Evolutionary conservation across 2,329 filamentous ascomycete genomes (phyloP).

Genomic region (Trichoderma atroviride): DNA sequence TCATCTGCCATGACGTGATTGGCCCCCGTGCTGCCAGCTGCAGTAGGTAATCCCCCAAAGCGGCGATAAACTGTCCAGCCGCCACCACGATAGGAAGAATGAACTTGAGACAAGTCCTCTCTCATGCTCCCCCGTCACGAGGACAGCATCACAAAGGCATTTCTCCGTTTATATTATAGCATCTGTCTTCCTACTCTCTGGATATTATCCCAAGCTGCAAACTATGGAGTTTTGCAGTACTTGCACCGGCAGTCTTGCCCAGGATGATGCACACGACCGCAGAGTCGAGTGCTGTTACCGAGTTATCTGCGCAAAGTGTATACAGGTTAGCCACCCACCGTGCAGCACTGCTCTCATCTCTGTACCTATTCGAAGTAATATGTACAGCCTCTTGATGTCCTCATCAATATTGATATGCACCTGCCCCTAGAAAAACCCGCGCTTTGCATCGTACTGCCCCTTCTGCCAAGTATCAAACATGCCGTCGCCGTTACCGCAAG

Average conservation of each 20-base stretch:
- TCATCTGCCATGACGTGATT: slow-evolving; percentile 24
- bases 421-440: slow-evolving; percentile 59
- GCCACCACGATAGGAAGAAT: background rate
- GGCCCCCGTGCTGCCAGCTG: background rate
- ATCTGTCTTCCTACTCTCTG: background rate
- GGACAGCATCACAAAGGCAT: background rate
- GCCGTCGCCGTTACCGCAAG: slow-evolving; percentile 61
- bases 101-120: slow-evolving; percentile 14
- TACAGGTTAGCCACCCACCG: slow-evolving; percentile 48
- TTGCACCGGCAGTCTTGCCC: slow-evolving; percentile 64
- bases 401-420: slow-evolving; percentile 17
- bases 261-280: slow-evolving; percentile 63
- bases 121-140: slow-evolving; percentile 4
- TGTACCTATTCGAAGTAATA: background rate
- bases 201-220: background rate
- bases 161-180: background rate
- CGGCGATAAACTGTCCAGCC: slow-evolving; percentile 7
- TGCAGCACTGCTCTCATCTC: background rate
- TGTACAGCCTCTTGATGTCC: background rate
- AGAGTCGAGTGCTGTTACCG: slow-evolving; percentile 69
- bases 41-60: slow-evolving; percentile 14
- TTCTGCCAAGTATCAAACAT: slow-evolving; percentile 74
- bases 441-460: slow-evolving; percentile 69
- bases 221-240: slow-evolving; percentile 64
- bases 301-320: slow-evolving; percentile 71